These are phyloP conservation scores for Silybum marianum DNA, from an alignment of 129 eudicot genomes.

Conservation along the genomic window DNA sequence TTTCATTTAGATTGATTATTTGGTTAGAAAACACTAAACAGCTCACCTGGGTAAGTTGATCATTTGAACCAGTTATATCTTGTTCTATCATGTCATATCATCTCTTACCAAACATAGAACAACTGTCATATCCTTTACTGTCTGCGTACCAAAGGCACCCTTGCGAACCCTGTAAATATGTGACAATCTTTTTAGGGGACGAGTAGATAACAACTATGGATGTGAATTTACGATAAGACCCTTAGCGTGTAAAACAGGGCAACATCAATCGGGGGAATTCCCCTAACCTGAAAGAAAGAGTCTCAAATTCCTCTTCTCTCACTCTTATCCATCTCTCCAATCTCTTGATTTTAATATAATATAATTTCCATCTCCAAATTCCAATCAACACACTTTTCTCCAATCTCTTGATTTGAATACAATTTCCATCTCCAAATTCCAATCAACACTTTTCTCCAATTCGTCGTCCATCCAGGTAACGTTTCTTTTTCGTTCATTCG, in stretches of 20 bases:
- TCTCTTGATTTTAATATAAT: not conserved
- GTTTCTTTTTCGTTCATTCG: not conserved
- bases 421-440: not conserved
- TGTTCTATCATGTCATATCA: too few species aligned
- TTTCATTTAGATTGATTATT: too few species aligned
- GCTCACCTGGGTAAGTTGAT: too few species aligned
- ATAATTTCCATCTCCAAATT: not conserved
- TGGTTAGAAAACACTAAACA: too few species aligned
- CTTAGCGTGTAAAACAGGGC: not conserved
- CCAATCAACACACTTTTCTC: not conserved
- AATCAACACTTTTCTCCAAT: not conserved
- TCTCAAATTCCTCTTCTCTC: not conserved
- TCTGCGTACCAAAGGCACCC: too few species aligned
- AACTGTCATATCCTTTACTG: too few species aligned
- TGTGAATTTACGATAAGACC: not conserved
- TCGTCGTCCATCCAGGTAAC: conserved; percentile 8
- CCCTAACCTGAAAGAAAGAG: not conserved
- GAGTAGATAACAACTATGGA: not conserved
- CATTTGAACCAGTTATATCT: too few species aligned
- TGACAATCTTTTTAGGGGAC: not conserved
- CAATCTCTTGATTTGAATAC: not conserved
- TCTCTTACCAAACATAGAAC: too few species aligned
- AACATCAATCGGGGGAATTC: not conserved
- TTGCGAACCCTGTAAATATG: too few species aligned
- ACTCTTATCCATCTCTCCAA: not conserved